phyloP scores from a whole-genome alignment of 140 eudicot species.

The Ambrosia hybrid region DNA sequence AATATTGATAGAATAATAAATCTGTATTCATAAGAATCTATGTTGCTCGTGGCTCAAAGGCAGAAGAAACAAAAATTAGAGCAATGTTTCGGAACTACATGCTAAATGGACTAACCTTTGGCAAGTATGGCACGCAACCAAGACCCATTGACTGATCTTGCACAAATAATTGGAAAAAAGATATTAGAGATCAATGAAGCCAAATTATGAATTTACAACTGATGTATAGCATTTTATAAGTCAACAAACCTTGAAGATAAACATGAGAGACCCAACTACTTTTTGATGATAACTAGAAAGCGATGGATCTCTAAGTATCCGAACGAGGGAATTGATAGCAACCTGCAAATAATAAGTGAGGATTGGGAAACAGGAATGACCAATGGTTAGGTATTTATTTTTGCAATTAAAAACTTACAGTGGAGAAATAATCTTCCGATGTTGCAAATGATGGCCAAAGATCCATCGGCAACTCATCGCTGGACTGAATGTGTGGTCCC shows the following conservation, averaged over 20 bases:
- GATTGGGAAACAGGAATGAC: slow-evolving; percentile 24
- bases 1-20: not conserved
- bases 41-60: not conserved
- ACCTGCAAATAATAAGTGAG: slow-evolving; percentile 54
- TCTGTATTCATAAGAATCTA: too few relatives aligned
- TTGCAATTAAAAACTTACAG: slow-evolving; percentile 50
- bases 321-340: slow-evolving; percentile 90
- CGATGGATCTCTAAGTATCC: slow-evolving; percentile 96
- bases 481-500: slow-evolving; percentile 79
- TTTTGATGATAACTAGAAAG: slow-evolving; percentile 95
- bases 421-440: slow-evolving; percentile 90
- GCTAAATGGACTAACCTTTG: slow-evolving; percentile 67
- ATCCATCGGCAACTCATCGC: slow-evolving; percentile 87
- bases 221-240: slow-evolving; percentile 15
- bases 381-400: slow-evolving; percentile 4
- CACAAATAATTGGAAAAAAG: slow-evolving; percentile 19
- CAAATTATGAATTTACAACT: slow-evolving; percentile 1
- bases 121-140: slow-evolving; percentile 96
- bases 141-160: slow-evolving; percentile 93
- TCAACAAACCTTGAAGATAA: slow-evolving; percentile 85
- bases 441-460: slow-evolving; percentile 98
- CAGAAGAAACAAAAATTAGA: slow-evolving; percentile 12
- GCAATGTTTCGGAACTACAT: slow-evolving; percentile 6
- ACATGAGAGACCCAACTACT: slow-evolving; percentile 96
- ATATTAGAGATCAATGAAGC: slow-evolving; percentile 14